Base-by-base conservation (phyloP, 441 rosid genomes). In the Adansonia rubrostipa region DNA sequence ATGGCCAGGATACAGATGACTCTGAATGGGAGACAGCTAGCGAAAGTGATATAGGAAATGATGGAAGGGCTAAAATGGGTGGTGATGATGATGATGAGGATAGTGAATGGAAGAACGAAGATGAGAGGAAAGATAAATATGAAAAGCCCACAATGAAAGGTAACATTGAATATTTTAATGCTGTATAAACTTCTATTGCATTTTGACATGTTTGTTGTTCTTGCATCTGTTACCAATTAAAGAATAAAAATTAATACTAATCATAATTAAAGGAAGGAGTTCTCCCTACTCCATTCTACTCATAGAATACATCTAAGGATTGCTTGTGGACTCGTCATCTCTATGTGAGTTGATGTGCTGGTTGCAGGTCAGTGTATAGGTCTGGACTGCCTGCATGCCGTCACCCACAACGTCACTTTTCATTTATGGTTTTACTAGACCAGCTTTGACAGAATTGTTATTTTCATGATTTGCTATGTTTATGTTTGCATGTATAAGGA, bases 11-110 rank as follows among this genome's bases (percentile, higher is more conserved):
- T 45, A 85, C 84, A 5, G 97, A 94, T 82, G 97, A 86, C 83
- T 94, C 97, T 1, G 98, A 94, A 61, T 96, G 98, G 98, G 97
- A 96, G 81, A 96, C 97, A 22, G 99, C 95, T 1, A 96, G 98
- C 45, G 98, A 90, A 85, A 96, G 98, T 76, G 33, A 28, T 28
- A 91, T 87, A 24, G 98, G 95, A 83, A 89, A 92, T 79, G 98
- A 92, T 60, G 93, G 93, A 65, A 84, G 93, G 80, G 95, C 86
- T 79, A 90, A 87, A 76, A 87, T 92, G 89, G 92, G 89, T 28
- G 33, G 33, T 28, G 33, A 28, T 48, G 92, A 89, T 5, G 93
- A 88, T 9, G 93, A 87, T 0, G 90, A 88, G 22, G 93, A 87
- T 81, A 79, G 85, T 1, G 85, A 90, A 82, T 89, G 97, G 95